Evolutionary conservation across 2,329 filamentous ascomycete genomes (phyloP), one percentile per base, ranked within the genome.

Genomic region (Coleophoma cylindrospora): DNA sequence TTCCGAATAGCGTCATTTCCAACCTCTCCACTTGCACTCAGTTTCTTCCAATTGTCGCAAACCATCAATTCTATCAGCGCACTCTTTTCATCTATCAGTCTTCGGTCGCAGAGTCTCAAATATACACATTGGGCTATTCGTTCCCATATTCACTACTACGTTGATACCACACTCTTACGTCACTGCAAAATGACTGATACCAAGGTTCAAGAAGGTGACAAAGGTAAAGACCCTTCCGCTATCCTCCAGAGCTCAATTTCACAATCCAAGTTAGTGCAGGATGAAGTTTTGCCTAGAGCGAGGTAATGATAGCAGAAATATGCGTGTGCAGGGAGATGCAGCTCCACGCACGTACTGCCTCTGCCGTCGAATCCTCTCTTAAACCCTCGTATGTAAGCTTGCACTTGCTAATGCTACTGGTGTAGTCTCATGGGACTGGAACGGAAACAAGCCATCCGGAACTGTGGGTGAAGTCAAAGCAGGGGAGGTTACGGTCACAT

Each of bases 401-500:
- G 9, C 27, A 27, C 27, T 27, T 27, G 27, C 27, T 27, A 27
- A 27, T 27, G 9, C 27, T 27, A 27, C 9, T 27, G 6, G 27
- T 41, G 13, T 7, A 86, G 83, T 85, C 60, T 80, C 80, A 51
- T 85, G 81, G 82, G 73, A 75, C 62, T 84, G 80, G 80, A 72
- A 73, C 51, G 71, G 73, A 50, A 73, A 75, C 50, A 67, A 74
- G 19, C 81, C 82, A 1, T 70, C 71, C 47, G 83, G 82, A 52
- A 77, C 73, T 41, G 81, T 81, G 49, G 73, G 73, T 55, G 77
- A 79, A 67, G 73, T 70, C 75, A 80, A 65, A 72, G 68, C 81
- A 36, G 82, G 81, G 65, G 75, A 83, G 59, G 68, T 84, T 47
- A 72, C 77, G 45, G 80, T 86, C 59, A 73, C 78, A 59, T 80